Evolutionary conservation across 345 rosid species (phyloP), one percentile per base, ranked within the genome.

Genomic region (Hibiscus tridactylites): DNA sequence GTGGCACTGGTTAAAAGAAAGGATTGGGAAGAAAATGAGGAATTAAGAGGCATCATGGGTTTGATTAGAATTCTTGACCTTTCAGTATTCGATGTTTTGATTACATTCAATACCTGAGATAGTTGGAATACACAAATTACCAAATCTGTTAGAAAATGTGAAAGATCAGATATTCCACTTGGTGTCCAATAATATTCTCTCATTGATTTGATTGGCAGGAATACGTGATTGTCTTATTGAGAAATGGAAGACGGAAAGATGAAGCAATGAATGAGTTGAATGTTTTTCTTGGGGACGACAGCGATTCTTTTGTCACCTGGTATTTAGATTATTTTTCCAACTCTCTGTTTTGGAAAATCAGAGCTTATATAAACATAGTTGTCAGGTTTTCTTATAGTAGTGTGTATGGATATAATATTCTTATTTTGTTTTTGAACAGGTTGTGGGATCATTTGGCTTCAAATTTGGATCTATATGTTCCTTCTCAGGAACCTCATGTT

Each of bases 401-500:
- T 58, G 7, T 44, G 47, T 44, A 44, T 9, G 47, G 47, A 33
- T 61, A 61, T 35, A 8, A 46, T 47, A 4, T 21, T 44, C 29
- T 29, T 35, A 44, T 50, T 50, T 50, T 50, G 17, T 13, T 50
- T 50, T 50, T 16, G 26, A 74, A 71, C 85, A 96, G 99, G 99
- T 71, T 96, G 79, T 96, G 99, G 99, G 97, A 90, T 83, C 98
- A 92, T 84, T 77, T 96, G 76, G 79, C 91, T 64, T 79, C 92
- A 69, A 84, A 80, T 81, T 53, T 86, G 79, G 83, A 85, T 81
- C 74, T 80, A 8, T 96, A 96, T 75, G 80, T 86, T 75, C 78
- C 68, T 15, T 81, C 85, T 65, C 79, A 66, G 33, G 88, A 82
- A 57, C 61, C 81, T 79, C 53, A 64, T 5, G 50, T 60, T 35